phyloP scores from a whole-genome alignment of 2,329 filamentous ascomycete species.

The Geosmithia morbida region DNA sequence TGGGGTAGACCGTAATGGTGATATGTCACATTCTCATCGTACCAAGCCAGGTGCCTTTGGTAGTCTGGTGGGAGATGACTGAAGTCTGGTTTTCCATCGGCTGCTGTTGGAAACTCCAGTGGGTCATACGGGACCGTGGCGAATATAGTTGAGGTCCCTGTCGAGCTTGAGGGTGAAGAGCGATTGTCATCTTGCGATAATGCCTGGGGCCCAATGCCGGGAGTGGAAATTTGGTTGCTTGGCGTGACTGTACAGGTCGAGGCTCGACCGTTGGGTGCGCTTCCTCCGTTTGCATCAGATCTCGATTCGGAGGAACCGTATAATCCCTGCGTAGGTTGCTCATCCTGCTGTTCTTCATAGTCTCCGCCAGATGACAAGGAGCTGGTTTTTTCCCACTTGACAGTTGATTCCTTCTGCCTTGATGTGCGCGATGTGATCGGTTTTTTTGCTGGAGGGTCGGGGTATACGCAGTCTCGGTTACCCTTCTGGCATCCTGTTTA shows the following conservation, averaged over 20 bases:
- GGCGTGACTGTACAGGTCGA: background rate
- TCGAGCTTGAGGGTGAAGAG: slow-evolving; percentile 28
- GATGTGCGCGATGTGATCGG: slow-evolving; percentile 6
- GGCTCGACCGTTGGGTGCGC: background rate
- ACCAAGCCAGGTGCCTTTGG: slow-evolving; percentile 67
- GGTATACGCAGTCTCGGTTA: slow-evolving; percentile 79
- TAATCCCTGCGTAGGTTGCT: background rate
- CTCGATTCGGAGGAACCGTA: background rate
- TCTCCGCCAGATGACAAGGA: slow-evolving; percentile 40
- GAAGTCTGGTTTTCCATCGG: slow-evolving; percentile 28
- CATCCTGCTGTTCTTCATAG: slow-evolving; percentile 20
- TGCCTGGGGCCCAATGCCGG: slow-evolving; percentile 27
- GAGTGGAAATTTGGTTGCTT: background rate
- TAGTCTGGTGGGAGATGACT: slow-evolving; percentile 52
- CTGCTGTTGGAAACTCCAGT: slow-evolving; percentile 9
- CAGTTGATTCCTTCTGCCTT: slow-evolving; percentile 1
- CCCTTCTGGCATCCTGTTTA: slow-evolving; percentile 77
- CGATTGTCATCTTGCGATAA: slow-evolving; percentile 37
- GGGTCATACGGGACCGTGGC: slow-evolving; percentile 13
- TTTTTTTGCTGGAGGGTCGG: slow-evolving; percentile 40
- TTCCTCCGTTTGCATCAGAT: background rate
- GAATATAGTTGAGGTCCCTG: slow-evolving; percentile 21
- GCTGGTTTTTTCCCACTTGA: slow-evolving; percentile 13
- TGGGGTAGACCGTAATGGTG: slow-evolving; percentile 71
- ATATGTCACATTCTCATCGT: slow-evolving; percentile 60